Conservation (phyloP, 768 basidiomycete genomes). For the Ephemerocybe angulata region DNA sequence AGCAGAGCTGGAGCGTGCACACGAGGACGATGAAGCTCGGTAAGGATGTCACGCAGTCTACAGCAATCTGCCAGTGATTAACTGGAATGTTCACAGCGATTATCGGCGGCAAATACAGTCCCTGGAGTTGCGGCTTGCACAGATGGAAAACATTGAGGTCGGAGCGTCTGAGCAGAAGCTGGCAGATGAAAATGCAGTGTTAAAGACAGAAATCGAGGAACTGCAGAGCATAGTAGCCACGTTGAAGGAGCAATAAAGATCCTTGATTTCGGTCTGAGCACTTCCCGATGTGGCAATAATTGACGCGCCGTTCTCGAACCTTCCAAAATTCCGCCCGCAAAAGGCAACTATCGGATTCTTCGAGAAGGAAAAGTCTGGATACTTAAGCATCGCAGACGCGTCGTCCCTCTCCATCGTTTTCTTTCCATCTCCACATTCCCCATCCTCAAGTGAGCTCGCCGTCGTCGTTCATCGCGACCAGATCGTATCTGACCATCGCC, state of each 20-base stretch:
- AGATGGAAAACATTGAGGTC: conserved; percentile 42
- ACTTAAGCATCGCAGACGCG: conserved; percentile 30
- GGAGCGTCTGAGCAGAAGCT: conserved; percentile 49
- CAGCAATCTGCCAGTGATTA: neutral
- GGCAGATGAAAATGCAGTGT: conserved; percentile 50
- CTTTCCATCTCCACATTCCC: conserved; percentile 20
- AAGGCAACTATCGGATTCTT: conserved; percentile 48
- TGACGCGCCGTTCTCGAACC: conserved; percentile 36
- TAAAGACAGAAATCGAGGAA: conserved; percentile 51
- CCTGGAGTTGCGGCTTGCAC: conserved; percentile 53
- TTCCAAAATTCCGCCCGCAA: conserved; percentile 37
- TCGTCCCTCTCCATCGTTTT: conserved; percentile 20
- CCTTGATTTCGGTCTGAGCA: conserved; percentile 8
- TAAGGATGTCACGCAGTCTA: conserved; percentile 26
- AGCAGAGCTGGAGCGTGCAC: conserved; percentile 53
- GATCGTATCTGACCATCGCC: conserved; percentile 12
- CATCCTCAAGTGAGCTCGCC: conserved; percentile 16
- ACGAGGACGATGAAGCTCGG: conserved; percentile 56
- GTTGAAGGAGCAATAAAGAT: conserved; percentile 48
- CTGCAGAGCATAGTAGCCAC: conserved; percentile 68
- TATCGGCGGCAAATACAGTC: conserved; percentile 60
- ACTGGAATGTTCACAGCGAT: conserved; percentile 30
- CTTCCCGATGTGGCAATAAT: conserved; percentile 8
- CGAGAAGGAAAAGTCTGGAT: conserved; percentile 38
- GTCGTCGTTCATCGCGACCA: neutral